phyloP scores from a whole-genome alignment of 1,284 basidiomycete genomes.

The Malassezia equina region DNA sequence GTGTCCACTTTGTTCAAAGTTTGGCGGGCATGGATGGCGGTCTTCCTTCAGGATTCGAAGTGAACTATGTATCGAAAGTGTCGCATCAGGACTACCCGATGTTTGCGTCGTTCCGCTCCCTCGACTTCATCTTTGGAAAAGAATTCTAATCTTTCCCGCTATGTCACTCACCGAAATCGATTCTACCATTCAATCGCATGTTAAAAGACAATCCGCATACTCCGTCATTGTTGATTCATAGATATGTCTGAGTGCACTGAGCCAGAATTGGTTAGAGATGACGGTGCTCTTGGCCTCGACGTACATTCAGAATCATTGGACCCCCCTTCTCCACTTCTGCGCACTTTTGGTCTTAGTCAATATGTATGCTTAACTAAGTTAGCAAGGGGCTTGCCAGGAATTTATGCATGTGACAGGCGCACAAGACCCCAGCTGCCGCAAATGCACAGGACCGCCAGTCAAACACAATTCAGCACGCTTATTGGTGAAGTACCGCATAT shows the following conservation, averaged over 20 bases:
- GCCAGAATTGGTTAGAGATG: no score
- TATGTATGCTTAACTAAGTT: not conserved
- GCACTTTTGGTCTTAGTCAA: not conserved
- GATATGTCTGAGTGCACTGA: no score
- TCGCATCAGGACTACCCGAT: conserved; percentile 42
- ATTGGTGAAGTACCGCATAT: not conserved
- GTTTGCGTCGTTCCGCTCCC: conserved; percentile 25
- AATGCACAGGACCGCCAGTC: not conserved
- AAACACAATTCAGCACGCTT: not conserved
- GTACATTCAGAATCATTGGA: no score
- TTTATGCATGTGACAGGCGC: not conserved
- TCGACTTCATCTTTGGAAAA: conserved; percentile 27
- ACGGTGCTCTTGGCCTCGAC: no score
- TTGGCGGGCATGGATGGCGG: not conserved
- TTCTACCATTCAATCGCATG: not conserved
- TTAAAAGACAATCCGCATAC: no score
- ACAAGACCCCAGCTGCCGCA: not conserved
- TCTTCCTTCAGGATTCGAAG: conserved; percentile 29
- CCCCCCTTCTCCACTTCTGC: not conserved
- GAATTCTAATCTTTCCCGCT: not conserved
- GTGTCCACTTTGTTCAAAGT: conserved; percentile 2
- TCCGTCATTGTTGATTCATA: not conserved
- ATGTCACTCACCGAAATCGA: not conserved
- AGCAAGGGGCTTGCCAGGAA: not conserved
- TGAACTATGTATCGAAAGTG: conserved; percentile 31